Evolutionary conservation across 352 stramenopile species (phyloP), one percentile per base, ranked within the genome.

Genomic region (Globisporangium cystogenes): DNA sequence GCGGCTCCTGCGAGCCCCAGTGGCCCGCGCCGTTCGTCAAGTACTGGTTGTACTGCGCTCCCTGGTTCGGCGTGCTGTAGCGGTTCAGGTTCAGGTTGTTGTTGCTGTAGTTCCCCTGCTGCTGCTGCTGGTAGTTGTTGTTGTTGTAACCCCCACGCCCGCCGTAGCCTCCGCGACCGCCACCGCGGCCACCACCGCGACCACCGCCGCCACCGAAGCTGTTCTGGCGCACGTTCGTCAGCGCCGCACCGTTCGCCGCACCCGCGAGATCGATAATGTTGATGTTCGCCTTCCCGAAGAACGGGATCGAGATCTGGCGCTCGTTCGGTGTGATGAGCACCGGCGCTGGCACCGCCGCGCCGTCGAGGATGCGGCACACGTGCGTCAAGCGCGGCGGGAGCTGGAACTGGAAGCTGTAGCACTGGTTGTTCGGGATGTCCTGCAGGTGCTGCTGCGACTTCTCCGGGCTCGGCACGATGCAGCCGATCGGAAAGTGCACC

Each of bases 381-480:
- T 93, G 82, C 33, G 58, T 40, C 12, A 66, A 52, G 53, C 74
- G 86, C 4, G 60, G 58, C 4, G 80, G 82, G 33, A 83, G 66
- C 23, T 67, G 63, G 64, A 86, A 93, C 64, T 91, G 79, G 55
- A 89, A 93, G 59, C 75, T 90, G 57, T 87, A 88, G 64, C 82
- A 93, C 60, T 89, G 78, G 62, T 93, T 93, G 76, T 93, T 91
- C 7, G 74, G 76, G 29, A 93, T 87, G 51, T 93, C 82, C 42
- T 76, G 59, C 36, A 93, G 61, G 27, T 88, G 59, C 18, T 65
- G 65, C 50, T 90, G 80, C n/a, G 70, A 59, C 59, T 90, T 89
- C 53, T 91, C 74, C 0, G 82, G 82, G 40, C 80, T 91, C 3
- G 82, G 82, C 26, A 93, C 78, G 29, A 88, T 70, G 20, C 76